Evolutionary conservation across 2,329 filamentous ascomycete genomes (phyloP), one percentile per base, ranked within the genome.

Genomic region (Fusarium robinianum): DNA sequence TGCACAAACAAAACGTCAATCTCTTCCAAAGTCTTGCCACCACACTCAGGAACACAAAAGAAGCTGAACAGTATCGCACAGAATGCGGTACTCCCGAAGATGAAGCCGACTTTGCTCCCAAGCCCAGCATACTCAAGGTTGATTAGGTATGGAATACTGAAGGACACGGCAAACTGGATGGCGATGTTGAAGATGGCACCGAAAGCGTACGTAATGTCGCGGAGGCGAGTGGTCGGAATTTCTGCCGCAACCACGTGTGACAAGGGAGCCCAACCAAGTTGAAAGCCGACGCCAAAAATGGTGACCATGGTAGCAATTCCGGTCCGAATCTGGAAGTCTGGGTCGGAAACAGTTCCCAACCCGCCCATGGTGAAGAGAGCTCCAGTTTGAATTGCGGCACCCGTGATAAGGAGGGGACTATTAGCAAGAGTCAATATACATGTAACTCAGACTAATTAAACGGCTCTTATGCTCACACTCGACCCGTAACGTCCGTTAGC

Each of bases 141-240:
- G 11, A 68, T 55, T 15, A 71, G 61, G 45, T 71, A 71, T 1
- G 69, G 70, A 7, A 68, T 60, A 12, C 57, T 61, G 37, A 71
- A 71, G 2, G 59, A 63, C 4, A 70, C 61, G 5, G 62, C 53
- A 43, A 60, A 63, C 11, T 69, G 62, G 34, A 60, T 61, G 14
- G 58, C 41, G 22, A 69, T 53, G 37, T 64, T 67, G 35, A 65
- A 50, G 9, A 60, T 43, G 6, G 54, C 63, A 3, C 55, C 65
- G 2, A 61, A 50, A 8, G 61, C 57, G 10, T 57, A 55, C 8
- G 63, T 60, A 22, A 61, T 30, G 49, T 71, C 62, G 32, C 64
- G 54, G 27, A 69, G 55, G 33, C 61, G 51, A 35, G 53, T 47
- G 23, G 63, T 58, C 5, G 64, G 59, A 5, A 70, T 49, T 48